A percentile compares a stretch with the other conserved stretches of the same genome.
phyloP scores from a whole-genome alignment of 2,329 filamentous ascomycete species.

The Rutstroemia sp. region DNA sequence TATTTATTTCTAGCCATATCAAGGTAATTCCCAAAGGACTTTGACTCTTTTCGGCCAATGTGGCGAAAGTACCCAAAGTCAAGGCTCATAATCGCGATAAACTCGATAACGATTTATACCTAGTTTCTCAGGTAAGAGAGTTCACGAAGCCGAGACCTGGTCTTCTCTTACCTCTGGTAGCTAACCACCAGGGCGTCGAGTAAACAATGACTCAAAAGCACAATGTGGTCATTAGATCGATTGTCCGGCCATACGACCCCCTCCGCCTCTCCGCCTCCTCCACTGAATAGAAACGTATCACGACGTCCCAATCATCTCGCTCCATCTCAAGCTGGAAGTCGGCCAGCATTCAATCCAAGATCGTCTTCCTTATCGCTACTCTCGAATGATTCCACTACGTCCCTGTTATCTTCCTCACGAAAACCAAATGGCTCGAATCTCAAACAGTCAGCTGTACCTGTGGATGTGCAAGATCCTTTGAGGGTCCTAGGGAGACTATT shows the following conservation, averaged over 20 bases:
- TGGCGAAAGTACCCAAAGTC: too few species aligned
- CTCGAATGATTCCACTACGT: conserved; percentile 69
- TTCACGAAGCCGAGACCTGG: too few species aligned
- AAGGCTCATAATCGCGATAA: too few species aligned
- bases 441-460: conserved; percentile 44
- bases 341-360: conserved; percentile 60
- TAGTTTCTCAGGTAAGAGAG: too few species aligned
- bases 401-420: conserved; percentile 59
- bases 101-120: too few species aligned
- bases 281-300: conserved; percentile 56
- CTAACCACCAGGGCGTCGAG: too few species aligned
- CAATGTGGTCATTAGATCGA: conserved; percentile 80
- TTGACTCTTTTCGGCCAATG: too few species aligned
- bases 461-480: conserved; percentile 61
- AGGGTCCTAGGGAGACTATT: conserved; percentile 51
- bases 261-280: conserved; percentile 49
- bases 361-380: conserved; percentile 74
- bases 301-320: conserved; percentile 62
- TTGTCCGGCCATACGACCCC: conserved; percentile 61
- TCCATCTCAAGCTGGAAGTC: conserved; percentile 60
- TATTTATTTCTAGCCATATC: not conserved
- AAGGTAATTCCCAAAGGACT: not conserved
- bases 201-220: not conserved
- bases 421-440: conserved; percentile 60
- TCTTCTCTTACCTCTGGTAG: too few species aligned